Evolutionary conservation across 1,284 basidiomycete species (phyloP).

Genomic region (Naganishia sp.): DNA sequence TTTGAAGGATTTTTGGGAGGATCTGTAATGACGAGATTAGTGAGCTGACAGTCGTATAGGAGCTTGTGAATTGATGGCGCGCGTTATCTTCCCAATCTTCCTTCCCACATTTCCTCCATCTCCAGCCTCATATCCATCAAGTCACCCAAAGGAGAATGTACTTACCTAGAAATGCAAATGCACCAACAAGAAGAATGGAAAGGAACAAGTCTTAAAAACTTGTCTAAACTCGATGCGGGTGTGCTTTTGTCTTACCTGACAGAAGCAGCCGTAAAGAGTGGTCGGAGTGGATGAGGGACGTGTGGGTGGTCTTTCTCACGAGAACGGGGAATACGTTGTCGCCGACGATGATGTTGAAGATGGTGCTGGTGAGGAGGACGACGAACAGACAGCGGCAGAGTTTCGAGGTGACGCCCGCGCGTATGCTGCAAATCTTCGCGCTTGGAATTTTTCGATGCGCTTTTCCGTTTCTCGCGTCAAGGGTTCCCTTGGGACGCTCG

Average conservation of each 20-base stretch:
- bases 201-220: slow-evolving; percentile 18
- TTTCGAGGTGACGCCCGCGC: neutral
- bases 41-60: too few relatives aligned
- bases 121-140: neutral
- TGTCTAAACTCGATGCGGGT: slow-evolving; percentile 36
- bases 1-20: slow-evolving; percentile 38
- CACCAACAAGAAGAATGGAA: slow-evolving; percentile 1
- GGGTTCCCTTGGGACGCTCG: neutral
- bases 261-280: slow-evolving; percentile 35
- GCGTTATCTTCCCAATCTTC: neutral
- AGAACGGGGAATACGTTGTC: neutral
- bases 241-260: slow-evolving; percentile 31
- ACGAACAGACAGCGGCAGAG: neutral
- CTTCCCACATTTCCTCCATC: neutral
- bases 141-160: neutral
- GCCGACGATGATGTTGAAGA: slow-evolving; percentile 12
- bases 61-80: neutral
- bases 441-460: neutral
- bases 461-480: neutral
- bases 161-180: slow-evolving; percentile 25
- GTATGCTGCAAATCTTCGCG: neutral
- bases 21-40: slow-evolving; percentile 9
- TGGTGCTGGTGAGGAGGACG: slow-evolving; percentile 8
- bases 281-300: slow-evolving; percentile 26
- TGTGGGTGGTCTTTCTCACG: slow-evolving; percentile 6